These are phyloP conservation scores for Sporothrix schenckii DNA, from an alignment of 2,329 filamentous ascomycete species.

Conservation along the genomic window DNA sequence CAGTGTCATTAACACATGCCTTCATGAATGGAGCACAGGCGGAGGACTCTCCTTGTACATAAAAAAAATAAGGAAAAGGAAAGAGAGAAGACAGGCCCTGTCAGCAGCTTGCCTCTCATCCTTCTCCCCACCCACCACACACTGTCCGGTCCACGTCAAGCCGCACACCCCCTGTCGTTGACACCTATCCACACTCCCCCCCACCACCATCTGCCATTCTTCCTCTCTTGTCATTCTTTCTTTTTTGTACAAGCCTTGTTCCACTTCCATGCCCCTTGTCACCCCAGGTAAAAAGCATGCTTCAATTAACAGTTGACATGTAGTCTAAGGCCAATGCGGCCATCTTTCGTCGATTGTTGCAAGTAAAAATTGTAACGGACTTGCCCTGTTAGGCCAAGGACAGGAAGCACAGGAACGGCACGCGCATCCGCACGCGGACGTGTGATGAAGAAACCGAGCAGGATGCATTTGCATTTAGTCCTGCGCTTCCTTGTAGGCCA, in stretches of 20 bases:
- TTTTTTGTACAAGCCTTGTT: neutral
- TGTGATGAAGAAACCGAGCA: slow-evolving; percentile 14
- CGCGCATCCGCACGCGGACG: neutral
- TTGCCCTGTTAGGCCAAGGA: slow-evolving; percentile 1
- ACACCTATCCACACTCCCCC: slow-evolving; percentile 18
- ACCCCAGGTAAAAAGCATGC: slow-evolving; percentile 4
- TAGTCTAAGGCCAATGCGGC: slow-evolving; percentile 24
- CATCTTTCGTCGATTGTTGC: slow-evolving; percentile 23
- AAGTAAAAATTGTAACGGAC: slow-evolving; percentile 17
- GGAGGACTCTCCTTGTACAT: neutral
- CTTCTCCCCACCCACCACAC: slow-evolving; percentile 16
- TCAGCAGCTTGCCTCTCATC: slow-evolving; percentile 20
- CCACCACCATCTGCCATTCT: slow-evolving; percentile 2
- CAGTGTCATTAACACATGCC: slow-evolving; percentile 13
- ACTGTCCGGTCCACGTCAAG: slow-evolving; percentile 21
- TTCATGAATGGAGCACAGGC: neutral
- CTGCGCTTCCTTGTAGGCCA: neutral
- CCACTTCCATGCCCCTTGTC: slow-evolving; percentile 13
- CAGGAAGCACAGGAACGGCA: slow-evolving; percentile 18
- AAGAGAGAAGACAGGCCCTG: slow-evolving; percentile 3
- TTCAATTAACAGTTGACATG: slow-evolving; percentile 26
- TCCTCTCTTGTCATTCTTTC: neutral
- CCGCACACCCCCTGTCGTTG: slow-evolving; percentile 23
- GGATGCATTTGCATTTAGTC: neutral
- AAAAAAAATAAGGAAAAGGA: neutral